Conservation (phyloP, 2,329 filamentous ascomycete genomes). For the Diaporthe sp. region DNA sequence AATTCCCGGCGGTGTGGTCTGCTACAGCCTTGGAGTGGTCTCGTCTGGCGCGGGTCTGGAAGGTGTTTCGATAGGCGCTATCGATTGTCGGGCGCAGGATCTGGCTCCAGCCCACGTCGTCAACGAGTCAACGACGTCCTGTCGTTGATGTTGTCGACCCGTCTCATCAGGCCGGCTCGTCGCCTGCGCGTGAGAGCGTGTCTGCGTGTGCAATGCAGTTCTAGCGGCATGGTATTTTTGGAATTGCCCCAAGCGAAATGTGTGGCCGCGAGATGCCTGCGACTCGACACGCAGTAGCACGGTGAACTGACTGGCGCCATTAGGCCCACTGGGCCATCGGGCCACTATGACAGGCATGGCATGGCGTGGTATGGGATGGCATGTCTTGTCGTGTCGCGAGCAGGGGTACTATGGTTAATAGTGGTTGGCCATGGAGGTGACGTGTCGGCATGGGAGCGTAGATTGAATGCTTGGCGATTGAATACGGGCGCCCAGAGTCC, state of each 20-base stretch:
- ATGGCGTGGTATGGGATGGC: slow-evolving; percentile 6
- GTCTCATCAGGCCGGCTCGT: background rate
- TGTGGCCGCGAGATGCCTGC: slow-evolving; percentile 13
- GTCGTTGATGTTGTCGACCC: background rate
- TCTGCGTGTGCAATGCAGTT: background rate
- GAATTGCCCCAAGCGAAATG: background rate
- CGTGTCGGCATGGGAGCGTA: slow-evolving; percentile 20
- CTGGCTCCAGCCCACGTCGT: background rate
- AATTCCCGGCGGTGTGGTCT: slow-evolving; percentile 1
- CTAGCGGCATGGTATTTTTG: slow-evolving; percentile 27
- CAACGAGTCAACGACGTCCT: background rate
- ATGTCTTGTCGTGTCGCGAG: slow-evolving; percentile 6
- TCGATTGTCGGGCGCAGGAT: slow-evolving; percentile 5
- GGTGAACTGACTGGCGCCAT: slow-evolving; percentile 16
- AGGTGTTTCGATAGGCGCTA: slow-evolving; percentile 3
- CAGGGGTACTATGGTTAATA: background rate
- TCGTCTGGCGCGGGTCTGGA: background rate
- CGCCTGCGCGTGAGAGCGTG: too few relatives aligned
- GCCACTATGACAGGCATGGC: background rate
- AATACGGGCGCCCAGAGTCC: slow-evolving; percentile 24
- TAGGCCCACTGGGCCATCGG: background rate
- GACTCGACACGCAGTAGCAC: slow-evolving; percentile 9
- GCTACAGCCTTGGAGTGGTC: background rate
- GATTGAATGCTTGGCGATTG: slow-evolving; percentile 18
- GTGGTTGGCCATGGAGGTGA: slow-evolving; percentile 12